Base-by-base conservation (phyloP, 2,329 filamentous ascomycete species). In the Mariannaea elegans region DNA sequence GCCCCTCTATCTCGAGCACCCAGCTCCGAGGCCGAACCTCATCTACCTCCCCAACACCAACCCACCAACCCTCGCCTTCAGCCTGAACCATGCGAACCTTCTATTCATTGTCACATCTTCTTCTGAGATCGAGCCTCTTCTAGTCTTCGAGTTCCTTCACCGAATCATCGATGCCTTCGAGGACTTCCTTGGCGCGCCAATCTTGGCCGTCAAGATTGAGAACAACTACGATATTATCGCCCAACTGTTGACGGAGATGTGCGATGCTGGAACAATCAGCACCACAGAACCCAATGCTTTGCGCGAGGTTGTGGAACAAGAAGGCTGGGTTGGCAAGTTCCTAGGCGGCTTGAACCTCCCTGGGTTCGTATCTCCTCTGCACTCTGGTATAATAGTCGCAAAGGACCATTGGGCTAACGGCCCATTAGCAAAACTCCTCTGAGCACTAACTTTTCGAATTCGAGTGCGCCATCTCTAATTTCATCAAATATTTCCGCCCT, bases 271-370 rank as follows among this genome's bases (percentile, higher is more conserved):
- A 14, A 85, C 89, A n/a, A 85, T 97, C 32, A 91, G 86, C 71
- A 97, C 93, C 56, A 97, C 94, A 1, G 95, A 99, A 76, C 91
- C 92, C 9, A 98, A 99, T 80, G 92, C 94, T 18, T 79, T 99
- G 71, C 86, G 93, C 70, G 95, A 99, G 73, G 83, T 94, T 13
- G 93, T 99, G 13, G 94, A 97, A 74, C 92, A 96, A 14, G 93
- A 97, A 63, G 93, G 92, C 29, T 90, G 93, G 80, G 86, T 98
- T 77, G 93, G 92, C 66, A 97, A 94, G 77, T 77, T 99, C 53
- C 81, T 99, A 16, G 92, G 93, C 45, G 93, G 91, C 66, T 93
- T 99, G 24, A 94, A 88, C 63, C 80, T 98, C 64, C 92, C 94
- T 58, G 88, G 89, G 88, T 91, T 77, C 51, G 76, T 71, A 31